A percentile compares a stretch with the other conserved stretches of the same genome.
Evolutionary conservation across 257 asterid genomes (phyloP).

Genomic region (Solanum sitiens): DNA sequence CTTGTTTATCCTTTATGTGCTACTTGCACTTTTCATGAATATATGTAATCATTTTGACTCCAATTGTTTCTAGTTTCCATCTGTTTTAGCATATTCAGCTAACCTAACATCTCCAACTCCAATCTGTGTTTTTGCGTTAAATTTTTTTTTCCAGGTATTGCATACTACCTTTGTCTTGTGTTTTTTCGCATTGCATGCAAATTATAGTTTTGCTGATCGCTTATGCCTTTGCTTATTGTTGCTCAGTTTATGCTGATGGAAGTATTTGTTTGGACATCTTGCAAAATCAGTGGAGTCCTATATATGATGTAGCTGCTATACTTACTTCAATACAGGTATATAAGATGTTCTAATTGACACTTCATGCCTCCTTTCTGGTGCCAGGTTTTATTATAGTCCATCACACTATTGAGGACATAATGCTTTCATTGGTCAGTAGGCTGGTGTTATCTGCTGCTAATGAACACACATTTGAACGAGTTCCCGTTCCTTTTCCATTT

Average conservation of each 20-base stretch:
- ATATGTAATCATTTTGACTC: not conserved
- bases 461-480: not conserved
- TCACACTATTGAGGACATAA: not conserved
- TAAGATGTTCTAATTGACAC: not conserved
- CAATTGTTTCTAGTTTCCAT: not conserved
- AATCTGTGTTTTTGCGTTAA: not conserved
- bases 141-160: not conserved
- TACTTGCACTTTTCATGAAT: not conserved
- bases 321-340: conserved; percentile 82
- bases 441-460: not conserved
- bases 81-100: not conserved
- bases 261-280: conserved; percentile 78
- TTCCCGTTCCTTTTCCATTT: not conserved
- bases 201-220: not conserved
- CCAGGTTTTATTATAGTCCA: not conserved
- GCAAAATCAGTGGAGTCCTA: conserved; percentile 87
- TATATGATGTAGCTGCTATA: conserved; percentile 83
- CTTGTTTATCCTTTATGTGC: not conserved
- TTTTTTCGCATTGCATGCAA: not conserved
- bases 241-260: conserved; percentile 81
- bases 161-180: not conserved
- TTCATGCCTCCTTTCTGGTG: not conserved
- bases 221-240: not conserved
- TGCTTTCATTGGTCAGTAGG: not conserved
- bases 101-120: not conserved